Percentiles rank a stretch among this genome's conserved stretches.
phyloP scores from a whole-genome alignment of 208 protist genomes.

The Leishmania gerbilli region DNA sequence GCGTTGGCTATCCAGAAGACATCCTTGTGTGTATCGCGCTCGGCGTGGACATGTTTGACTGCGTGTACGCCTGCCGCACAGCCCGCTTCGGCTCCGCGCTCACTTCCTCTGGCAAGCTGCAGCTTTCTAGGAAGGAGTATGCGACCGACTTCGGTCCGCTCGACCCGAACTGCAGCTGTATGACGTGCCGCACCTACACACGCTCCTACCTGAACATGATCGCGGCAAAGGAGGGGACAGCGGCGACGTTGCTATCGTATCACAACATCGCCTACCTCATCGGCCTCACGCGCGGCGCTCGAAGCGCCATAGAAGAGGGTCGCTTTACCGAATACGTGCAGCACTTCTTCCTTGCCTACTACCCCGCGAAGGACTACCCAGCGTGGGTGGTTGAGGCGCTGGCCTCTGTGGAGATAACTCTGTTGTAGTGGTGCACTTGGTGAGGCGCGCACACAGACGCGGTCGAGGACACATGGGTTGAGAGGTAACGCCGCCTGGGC shows the following conservation, averaged over 20 bases:
- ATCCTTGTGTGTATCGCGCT: slow-evolving; percentile 98
- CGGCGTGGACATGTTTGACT: slow-evolving; percentile 99
- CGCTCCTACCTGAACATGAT: slow-evolving; percentile 94
- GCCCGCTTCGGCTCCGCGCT: slow-evolving; percentile 96
- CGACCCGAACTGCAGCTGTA: slow-evolving; percentile 92
- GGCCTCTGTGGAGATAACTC: slow-evolving; percentile 69
- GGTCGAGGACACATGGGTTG: not conserved
- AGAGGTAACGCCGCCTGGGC: not conserved
- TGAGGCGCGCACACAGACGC: not conserved
- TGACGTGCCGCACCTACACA: slow-evolving; percentile 92
- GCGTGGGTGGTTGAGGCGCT: slow-evolving; percentile 89
- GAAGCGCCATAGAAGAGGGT: slow-evolving; percentile 79
- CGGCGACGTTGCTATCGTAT: slow-evolving; percentile 95
- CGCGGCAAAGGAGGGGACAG: slow-evolving; percentile 84
- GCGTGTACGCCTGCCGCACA: slow-evolving; percentile 99
- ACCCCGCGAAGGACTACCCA: slow-evolving; percentile 87
- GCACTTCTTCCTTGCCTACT: slow-evolving; percentile 87
- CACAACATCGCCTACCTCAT: slow-evolving; percentile 99
- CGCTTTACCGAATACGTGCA: slow-evolving; percentile 87
- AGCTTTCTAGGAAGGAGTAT: slow-evolving; percentile 75
- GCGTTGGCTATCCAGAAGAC: slow-evolving; percentile 98
- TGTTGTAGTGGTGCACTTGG: slow-evolving; percentile 29
- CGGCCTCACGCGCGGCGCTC: slow-evolving; percentile 86
- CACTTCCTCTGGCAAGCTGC: slow-evolving; percentile 82
- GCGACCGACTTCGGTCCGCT: slow-evolving; percentile 77